These are phyloP conservation scores for Linum tenue DNA, from an alignment of 345 rosid species.

Conservation along the genomic window DNA sequence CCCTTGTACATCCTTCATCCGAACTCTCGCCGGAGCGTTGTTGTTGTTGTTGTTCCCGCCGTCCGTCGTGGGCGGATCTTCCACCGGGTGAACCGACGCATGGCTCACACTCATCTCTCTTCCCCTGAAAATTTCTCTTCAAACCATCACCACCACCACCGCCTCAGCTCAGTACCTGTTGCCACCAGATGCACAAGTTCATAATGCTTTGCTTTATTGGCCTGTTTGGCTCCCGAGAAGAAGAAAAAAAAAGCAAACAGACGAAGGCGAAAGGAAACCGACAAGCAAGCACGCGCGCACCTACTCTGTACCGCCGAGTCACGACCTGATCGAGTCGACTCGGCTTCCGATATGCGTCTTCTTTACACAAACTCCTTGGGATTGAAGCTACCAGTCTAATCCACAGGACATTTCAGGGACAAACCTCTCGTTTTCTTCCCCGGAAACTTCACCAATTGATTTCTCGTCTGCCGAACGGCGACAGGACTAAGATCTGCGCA, in stretches of 20 bases:
- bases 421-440: neutral
- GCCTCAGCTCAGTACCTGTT: neutral
- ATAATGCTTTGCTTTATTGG: no score
- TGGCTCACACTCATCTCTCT: constrained; percentile 80
- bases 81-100: constrained; percentile 67
- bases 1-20: constrained; percentile 68
- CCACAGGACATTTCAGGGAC: neutral
- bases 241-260: no score
- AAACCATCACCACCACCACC: neutral
- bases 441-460: no score
- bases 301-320: neutral
- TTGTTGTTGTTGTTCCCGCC: constrained; percentile 27
- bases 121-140: neutral
- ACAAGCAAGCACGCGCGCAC: neutral
- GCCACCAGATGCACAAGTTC: no score
- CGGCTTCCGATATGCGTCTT: neutral
- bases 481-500: neutral
- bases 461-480: neutral
- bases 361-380: neutral
- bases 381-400: neutral
- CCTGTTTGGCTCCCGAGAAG: neutral
- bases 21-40: constrained; percentile 27
- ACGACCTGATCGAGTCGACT: no score
- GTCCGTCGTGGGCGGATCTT: constrained; percentile 44
- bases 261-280: neutral